These are phyloP conservation scores for Suhomyces sp. DNA, from an alignment of 805 yeast genomes.

Conservation along the genomic window DNA sequence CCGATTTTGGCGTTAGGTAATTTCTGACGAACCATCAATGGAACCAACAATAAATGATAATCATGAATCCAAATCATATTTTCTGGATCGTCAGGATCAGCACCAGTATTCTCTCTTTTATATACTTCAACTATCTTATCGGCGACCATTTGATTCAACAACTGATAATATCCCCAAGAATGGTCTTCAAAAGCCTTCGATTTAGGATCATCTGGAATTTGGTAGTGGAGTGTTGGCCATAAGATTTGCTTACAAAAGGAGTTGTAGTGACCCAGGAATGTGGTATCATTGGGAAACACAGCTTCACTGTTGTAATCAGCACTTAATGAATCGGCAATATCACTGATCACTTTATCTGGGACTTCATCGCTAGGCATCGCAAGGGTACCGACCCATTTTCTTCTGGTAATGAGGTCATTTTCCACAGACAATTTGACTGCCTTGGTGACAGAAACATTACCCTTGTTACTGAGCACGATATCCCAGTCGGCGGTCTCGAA, in stretches of 20 bases:
- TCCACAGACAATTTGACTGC: constrained; percentile 66
- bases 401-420: constrained; percentile 32
- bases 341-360: constrained; percentile 52
- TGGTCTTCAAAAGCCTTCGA: constrained; percentile 94
- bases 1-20: constrained; percentile 87
- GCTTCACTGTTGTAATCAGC: constrained; percentile 58
- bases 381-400: constrained; percentile 84
- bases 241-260: constrained; percentile 90
- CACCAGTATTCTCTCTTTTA: constrained; percentile 37
- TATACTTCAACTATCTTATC: constrained; percentile 68
- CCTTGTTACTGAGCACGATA: constrained; percentile 65
- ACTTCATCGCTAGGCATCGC: constrained; percentile 90
- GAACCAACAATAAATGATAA: constrained; percentile 85
- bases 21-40: constrained; percentile 72
- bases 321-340: constrained; percentile 50
- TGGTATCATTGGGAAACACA: constrained; percentile 71
- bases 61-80: constrained; percentile 93
- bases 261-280: constrained; percentile 87
- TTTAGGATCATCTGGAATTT: constrained; percentile 92
- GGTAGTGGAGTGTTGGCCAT: constrained; percentile 95
- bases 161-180: constrained; percentile 83
- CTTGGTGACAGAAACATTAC: constrained; percentile 86
- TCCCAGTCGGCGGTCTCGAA: constrained; percentile 70
- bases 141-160: constrained; percentile 76
- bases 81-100: constrained; percentile 38